Percentiles rank a stretch among this genome's conserved stretches.
These are phyloP conservation scores for Paspalum vaginatum DNA, from an alignment of 176 grass and related monocot genomes.

Conservation along the genomic window DNA sequence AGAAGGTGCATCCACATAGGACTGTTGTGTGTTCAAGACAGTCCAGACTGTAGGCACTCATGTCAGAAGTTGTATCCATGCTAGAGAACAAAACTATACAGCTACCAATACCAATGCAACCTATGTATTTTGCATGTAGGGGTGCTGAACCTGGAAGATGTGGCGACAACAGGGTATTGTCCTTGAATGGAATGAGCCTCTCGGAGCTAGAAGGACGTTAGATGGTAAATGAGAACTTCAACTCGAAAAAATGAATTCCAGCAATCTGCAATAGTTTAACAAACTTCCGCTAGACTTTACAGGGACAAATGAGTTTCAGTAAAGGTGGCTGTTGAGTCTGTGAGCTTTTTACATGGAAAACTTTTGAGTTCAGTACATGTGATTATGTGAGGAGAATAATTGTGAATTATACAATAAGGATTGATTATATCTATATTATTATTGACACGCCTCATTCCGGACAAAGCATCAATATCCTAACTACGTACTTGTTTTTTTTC, in stretches of 20 bases:
- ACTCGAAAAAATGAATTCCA: not conserved
- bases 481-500: too few species aligned
- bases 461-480: not conserved
- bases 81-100: constrained; percentile 30
- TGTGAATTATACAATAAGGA: not conserved
- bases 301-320: not conserved
- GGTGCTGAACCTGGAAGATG: not conserved
- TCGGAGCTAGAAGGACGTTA: constrained; percentile 30
- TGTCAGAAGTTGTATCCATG: constrained; percentile 56
- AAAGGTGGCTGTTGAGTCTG: not conserved
- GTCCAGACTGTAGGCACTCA: constrained; percentile 42
- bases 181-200: constrained; percentile 22
- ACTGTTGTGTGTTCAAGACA: constrained; percentile 50
- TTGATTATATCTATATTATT: not conserved
- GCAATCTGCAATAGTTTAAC: not conserved
- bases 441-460: not conserved
- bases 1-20: constrained; percentile 48
- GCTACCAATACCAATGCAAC: constrained; percentile 40
- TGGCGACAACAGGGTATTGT: not conserved
- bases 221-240: not conserved
- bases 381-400: not conserved
- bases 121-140: constrained; percentile 30
- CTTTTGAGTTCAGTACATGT: not conserved
- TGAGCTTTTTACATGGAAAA: not conserved
- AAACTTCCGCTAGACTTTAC: not conserved